A percentile compares a stretch with the other conserved stretches of the same genome.
Conservation (phyloP, 148 eudicot species). For the Mesembryanthemum crystallinum region DNA sequence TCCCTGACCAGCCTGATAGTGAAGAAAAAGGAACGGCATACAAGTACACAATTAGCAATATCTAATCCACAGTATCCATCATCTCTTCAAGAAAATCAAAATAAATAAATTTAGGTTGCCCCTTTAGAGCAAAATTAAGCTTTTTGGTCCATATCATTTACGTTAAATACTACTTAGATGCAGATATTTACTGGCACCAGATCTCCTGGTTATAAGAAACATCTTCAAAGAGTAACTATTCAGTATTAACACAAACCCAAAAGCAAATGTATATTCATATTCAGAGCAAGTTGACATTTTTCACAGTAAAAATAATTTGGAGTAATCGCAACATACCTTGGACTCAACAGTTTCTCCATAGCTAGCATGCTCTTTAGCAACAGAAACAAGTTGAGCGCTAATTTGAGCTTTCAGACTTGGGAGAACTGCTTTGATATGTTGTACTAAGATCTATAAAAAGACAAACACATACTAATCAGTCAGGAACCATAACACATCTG, state of each 20-base stretch:
- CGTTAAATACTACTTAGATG: neutral
- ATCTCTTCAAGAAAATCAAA: neutral
- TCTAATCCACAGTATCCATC: neutral
- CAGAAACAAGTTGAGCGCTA: conserved; percentile 62
- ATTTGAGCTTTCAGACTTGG: conserved; percentile 86
- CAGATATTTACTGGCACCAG: neutral
- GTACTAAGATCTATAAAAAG: conserved; percentile 70
- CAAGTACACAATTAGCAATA: conserved; percentile 1
- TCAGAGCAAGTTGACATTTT: neutral
- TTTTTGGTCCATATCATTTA: neutral
- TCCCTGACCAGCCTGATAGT: conserved; percentile 75
- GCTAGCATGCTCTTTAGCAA: conserved; percentile 96
- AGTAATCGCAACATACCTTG: conserved; percentile 45
- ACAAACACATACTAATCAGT: conserved; percentile 8
- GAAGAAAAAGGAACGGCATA: conserved; percentile 2
- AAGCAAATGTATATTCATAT: neutral
- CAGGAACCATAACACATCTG: neutral
- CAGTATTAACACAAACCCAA: neutral
- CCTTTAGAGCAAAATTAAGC: neutral
- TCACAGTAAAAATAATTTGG: neutral
- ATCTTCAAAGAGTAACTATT: neutral
- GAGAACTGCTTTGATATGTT: conserved; percentile 84
- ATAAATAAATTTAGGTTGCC: neutral
- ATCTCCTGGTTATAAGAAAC: neutral
- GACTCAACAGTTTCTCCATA: conserved; percentile 93